These are phyloP conservation scores for Grosmannia penicillata DNA, from an alignment of 2,329 filamentous ascomycete species.

Conservation along the genomic window DNA sequence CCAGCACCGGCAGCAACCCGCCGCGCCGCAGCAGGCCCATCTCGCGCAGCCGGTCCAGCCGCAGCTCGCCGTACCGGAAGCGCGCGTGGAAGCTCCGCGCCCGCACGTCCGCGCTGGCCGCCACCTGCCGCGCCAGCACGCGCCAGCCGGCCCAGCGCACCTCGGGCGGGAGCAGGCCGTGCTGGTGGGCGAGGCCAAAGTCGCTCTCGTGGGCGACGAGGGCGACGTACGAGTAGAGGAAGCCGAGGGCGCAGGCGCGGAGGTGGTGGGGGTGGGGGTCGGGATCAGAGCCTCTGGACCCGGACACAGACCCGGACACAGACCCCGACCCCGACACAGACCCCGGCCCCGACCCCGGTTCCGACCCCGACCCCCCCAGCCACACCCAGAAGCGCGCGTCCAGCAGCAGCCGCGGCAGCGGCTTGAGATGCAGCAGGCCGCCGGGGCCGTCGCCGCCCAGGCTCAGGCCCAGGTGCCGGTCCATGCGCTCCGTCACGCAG, in stretches of 20 bases:
- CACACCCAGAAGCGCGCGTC: slow-evolving; percentile 15
- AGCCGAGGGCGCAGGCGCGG: slow-evolving; percentile 19
- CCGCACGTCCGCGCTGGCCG: slow-evolving; percentile 15
- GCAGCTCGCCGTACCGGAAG: slow-evolving; percentile 27
- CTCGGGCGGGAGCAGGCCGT: slow-evolving; percentile 18
- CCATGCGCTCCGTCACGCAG: slow-evolving; percentile 16
- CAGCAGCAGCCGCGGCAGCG: slow-evolving; percentile 20
- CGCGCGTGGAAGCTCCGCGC: slow-evolving; percentile 18
- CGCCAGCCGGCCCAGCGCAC: slow-evolving; percentile 25
- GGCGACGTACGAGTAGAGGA: slow-evolving; percentile 22
- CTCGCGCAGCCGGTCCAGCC: slow-evolving; percentile 22
- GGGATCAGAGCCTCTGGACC: too few relatives aligned
- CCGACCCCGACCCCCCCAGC: slow-evolving; percentile 7
- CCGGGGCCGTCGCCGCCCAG: slow-evolving; percentile 1
- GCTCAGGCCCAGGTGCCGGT: slow-evolving; percentile 18
- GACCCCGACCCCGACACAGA: too few relatives aligned
- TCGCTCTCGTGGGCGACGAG: slow-evolving; percentile 23
- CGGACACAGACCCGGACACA: too few relatives aligned
- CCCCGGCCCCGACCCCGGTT: too few relatives aligned
- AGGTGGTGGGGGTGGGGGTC: slow-evolving; percentile 8
- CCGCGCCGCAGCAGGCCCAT: slow-evolving; percentile 19
- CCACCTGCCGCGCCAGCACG: slow-evolving; percentile 16
- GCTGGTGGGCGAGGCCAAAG: slow-evolving; percentile 20
- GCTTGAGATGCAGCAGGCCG: slow-evolving; percentile 18
- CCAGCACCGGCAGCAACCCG: slow-evolving; percentile 11